Evolutionary conservation across 1,139 yeast species (phyloP), one percentile per base, ranked within the genome.

Genomic region (Suhomyces guaymorum): DNA sequence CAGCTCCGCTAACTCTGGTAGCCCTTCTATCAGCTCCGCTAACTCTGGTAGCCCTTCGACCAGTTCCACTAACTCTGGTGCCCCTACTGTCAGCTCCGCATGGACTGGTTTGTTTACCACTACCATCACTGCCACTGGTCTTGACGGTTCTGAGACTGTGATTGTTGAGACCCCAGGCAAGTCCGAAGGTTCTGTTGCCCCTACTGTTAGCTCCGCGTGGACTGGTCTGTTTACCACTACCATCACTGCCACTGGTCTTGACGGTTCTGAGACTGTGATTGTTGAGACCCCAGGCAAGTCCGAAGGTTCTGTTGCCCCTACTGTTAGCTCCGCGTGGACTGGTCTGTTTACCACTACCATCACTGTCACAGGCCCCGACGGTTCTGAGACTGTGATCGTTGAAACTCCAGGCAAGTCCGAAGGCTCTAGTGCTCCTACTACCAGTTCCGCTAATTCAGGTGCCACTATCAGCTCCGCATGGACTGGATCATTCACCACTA

Each of bases 81-180:
- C 45, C 12, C 52, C 52, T 2, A 43, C 47, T 1, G 24, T 35
- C 5, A 48, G 51, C 5, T 11, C 33, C 2, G 35, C 42, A 2
- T 45, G 45, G 44, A 37, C 37, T 15, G 38, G 33, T 5, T n/a
- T 20, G 14, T 11, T 11, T n/a, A 33, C 37, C 7, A 22, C 37
- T 12, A 39, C 46, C 21, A 16, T 29, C 20, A 39, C 42, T 2
- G 26, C 19, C 2, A n/a, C 47, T 3, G 26, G 33, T 9, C 28
- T 40, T 7, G 51, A 49, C 16, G 39, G 33, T 12, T 43, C 44
- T 11, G 46, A 38, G 10, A 42, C 42, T 40, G 52, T 55, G 4
- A 26, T 39, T 5, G 25, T 39, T 2, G 41, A 43, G 14, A 37
- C 41, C 14, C 46, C 48, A 8, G 18, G 33, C 8, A 34, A 39